Percentiles rank a stretch among this genome's conserved stretches.
These are phyloP conservation scores for Myxozyma kluyveri DNA, from an alignment of 805 yeast species.

Conservation along the genomic window DNA sequence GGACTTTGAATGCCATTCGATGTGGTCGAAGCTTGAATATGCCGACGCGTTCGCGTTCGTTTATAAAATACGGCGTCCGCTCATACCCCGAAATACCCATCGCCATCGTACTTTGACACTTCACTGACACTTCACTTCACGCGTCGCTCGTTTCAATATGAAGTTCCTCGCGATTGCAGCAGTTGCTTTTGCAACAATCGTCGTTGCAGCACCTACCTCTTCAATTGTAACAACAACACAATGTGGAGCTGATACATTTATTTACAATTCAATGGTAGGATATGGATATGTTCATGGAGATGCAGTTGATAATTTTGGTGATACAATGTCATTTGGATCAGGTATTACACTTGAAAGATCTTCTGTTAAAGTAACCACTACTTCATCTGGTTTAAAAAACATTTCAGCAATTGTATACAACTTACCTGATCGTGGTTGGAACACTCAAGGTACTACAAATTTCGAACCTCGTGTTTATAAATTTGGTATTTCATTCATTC, in stretches of 20 bases:
- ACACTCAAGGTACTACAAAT: slow-evolving; percentile 26
- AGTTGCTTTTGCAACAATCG: not conserved
- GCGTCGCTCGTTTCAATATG: too few species aligned
- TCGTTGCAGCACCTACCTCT: slow-evolving; percentile 6
- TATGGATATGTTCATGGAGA: slow-evolving; percentile 21
- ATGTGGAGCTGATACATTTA: slow-evolving; percentile 13
- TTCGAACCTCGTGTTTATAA: slow-evolving; percentile 22
- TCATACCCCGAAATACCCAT: too few species aligned
- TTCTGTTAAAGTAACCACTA: slow-evolving; percentile 16
- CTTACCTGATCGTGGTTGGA: slow-evolving; percentile 30
- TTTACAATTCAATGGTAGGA: slow-evolving; percentile 24
- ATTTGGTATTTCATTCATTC: slow-evolving; percentile 18
- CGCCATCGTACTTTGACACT: too few species aligned
- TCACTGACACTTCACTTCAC: too few species aligned
- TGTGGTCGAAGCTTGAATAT: too few species aligned
- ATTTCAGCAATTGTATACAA: slow-evolving; percentile 16
- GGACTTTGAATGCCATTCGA: too few species aligned
- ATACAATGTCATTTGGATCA: slow-evolving; percentile 25
- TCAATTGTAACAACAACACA: slow-evolving; percentile 9
- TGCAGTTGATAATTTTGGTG: slow-evolving; percentile 25
- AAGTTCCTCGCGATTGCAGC: slow-evolving; percentile 6
- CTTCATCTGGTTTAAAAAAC: slow-evolving; percentile 11
- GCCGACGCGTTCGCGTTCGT: too few species aligned
- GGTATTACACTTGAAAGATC: slow-evolving; percentile 20
- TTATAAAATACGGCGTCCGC: too few species aligned